Evolutionary conservation across 768 basidiomycete genomes (phyloP), one percentile per base, ranked within the genome.

Genomic region (Roridomyces roridus): DNA sequence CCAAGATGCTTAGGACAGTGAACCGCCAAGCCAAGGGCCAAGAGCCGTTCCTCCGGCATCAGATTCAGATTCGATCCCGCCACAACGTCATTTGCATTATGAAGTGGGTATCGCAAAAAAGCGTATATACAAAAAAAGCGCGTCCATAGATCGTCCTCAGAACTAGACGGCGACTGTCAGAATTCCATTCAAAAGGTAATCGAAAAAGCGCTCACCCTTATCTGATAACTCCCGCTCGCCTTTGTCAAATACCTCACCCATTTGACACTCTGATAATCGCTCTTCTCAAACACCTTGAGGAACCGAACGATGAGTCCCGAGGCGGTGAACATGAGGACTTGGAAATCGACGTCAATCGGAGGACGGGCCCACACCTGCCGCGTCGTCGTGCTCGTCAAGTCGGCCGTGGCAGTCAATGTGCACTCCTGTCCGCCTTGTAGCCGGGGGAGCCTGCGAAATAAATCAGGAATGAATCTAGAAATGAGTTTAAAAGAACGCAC

Each of bases 361-460:
- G 97, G 97, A 51, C 97, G 81, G 3, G 96, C 95, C 97, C 97
- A 99, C 5, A 96, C 88, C 81, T 98, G 95, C 29, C 94, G 88
- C 56, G 86, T 83, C 0, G 97, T 99, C 28, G 94, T 96, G 57
- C 86, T 85, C 2, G 96, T 93, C 59, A 98, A 77, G 29, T 84
- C 82, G 6, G 94, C 96, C 9, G 87, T 85, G 1, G 87, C 97
- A 2, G 85, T 84, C 52, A 98, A 84, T 0, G 93, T 93, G 62
- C 86, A 84, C 73, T 99, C 97, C 62, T 93, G 87, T 5, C 91
- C 92, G 42, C 97, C 97, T 72, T 98, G 96, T 51, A 99, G 78
- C 54, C 94, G 81, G 9, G 94, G 88, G 51, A 99, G 87, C 74
- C 96, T 98, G 28, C 26, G 60, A n/a, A 45, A 48, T 42, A 18